These are phyloP conservation scores for Pseudocercospora macadamiae DNA, from an alignment of 2,329 filamentous ascomycete species.

Conservation along the genomic window DNA sequence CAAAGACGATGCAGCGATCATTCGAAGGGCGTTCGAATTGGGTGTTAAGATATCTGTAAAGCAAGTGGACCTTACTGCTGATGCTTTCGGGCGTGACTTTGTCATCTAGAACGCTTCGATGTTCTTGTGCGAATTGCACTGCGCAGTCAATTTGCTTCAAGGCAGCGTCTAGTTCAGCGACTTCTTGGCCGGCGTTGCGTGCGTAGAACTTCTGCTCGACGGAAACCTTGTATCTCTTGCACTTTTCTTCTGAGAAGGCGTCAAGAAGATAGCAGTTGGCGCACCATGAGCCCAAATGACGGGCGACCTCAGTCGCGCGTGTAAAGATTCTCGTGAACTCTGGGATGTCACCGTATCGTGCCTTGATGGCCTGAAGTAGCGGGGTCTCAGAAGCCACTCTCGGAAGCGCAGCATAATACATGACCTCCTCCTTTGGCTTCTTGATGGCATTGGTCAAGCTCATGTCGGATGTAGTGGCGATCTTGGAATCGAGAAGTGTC, in stretches of 20 bases:
- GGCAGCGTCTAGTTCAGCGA: conserved; percentile 55
- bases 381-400: conserved; percentile 61
- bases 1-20: conserved; percentile 83
- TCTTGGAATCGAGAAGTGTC: conserved; percentile 74
- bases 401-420: conserved; percentile 58
- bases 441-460: conserved; percentile 61
- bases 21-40: conserved; percentile 64
- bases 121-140: conserved; percentile 45
- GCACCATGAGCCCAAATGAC: conserved; percentile 79
- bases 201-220: conserved; percentile 38
- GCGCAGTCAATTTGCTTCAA: conserved; percentile 61
- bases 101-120: conserved; percentile 13
- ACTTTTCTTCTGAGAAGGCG: conserved; percentile 28
- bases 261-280: conserved; percentile 66
- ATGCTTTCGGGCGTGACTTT: conserved; percentile 44
- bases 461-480: conserved; percentile 73
- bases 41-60: conserved; percentile 63
- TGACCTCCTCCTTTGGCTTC: conserved; percentile 62
- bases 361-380: conserved; percentile 63
- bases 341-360: conserved; percentile 55
- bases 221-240: conserved; percentile 29
- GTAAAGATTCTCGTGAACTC: conserved; percentile 61
- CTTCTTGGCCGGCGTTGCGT: conserved; percentile 27
- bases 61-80: conserved; percentile 72
- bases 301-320: conserved; percentile 62